Conservation (phyloP, 306 rosid genomes). For the Ammopiptanthus mongolicus region DNA sequence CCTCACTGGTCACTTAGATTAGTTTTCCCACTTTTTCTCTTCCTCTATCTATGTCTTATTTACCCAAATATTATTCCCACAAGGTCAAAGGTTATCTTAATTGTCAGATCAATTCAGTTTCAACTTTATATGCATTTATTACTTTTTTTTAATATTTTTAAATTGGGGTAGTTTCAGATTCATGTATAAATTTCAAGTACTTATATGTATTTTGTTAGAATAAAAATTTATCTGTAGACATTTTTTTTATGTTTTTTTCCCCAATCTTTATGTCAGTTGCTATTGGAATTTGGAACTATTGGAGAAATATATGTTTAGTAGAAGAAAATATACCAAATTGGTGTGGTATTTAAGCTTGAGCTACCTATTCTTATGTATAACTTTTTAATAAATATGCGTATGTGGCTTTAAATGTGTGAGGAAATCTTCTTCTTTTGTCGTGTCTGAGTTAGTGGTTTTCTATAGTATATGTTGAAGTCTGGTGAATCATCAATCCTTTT, state of each 20-base stretch:
- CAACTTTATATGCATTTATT: neutral
- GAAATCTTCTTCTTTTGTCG: neutral
- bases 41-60: neutral
- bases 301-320: neutral
- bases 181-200: neutral
- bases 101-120: neutral
- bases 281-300: neutral
- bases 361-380: neutral
- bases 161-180: conserved; percentile 6
- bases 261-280: neutral
- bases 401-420: neutral
- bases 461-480: neutral
- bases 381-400: neutral
- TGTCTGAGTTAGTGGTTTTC: neutral
- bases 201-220: neutral
- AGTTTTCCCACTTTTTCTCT: neutral
- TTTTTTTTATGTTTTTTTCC: neutral
- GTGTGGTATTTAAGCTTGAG: conserved; percentile 5
- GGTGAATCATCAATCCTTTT: no score
- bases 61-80: neutral
- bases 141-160: neutral
- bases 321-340: neutral
- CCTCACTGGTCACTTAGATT: neutral
- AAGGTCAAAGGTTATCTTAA: neutral
- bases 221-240: neutral